Conservation (phyloP, 2,329 filamentous ascomycete species). For the Monosporascus sp. region DNA sequence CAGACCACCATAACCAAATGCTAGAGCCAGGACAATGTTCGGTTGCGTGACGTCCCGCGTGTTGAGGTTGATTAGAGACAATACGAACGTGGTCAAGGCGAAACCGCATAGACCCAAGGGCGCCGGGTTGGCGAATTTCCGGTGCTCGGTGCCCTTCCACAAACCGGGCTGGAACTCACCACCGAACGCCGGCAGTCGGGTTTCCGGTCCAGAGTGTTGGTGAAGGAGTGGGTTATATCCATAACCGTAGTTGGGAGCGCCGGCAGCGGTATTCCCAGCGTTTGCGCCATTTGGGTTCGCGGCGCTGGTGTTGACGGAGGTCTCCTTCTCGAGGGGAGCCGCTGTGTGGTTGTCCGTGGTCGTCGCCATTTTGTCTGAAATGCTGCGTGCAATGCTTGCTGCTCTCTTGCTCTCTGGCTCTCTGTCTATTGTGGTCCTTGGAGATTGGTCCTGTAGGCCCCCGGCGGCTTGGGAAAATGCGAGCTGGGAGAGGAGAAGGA, state of each 20-base stretch:
- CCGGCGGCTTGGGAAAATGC: not conserved
- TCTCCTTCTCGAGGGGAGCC: slow-evolving; percentile 18
- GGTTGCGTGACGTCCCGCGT: slow-evolving; percentile 53
- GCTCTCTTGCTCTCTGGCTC: not conserved
- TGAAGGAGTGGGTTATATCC: slow-evolving; percentile 35
- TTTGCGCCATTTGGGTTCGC: slow-evolving; percentile 2
- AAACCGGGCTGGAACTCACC: slow-evolving; percentile 69
- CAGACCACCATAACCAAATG: slow-evolving; percentile 71
- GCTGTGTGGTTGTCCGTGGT: slow-evolving; percentile 10
- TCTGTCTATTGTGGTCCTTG: not conserved
- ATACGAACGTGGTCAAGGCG: slow-evolving; percentile 76
- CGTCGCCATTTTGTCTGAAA: slow-evolving; percentile 11
- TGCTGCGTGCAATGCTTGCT: not conserved
- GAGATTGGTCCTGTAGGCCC: not conserved
- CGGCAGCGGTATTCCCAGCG: slow-evolving; percentile 10
- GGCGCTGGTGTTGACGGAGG: slow-evolving; percentile 8
- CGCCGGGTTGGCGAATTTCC: slow-evolving; percentile 75
- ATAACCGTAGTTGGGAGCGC: slow-evolving; percentile 27
- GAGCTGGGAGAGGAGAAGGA: not conserved
- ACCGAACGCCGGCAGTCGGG: slow-evolving; percentile 55
- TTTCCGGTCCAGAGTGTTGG: slow-evolving; percentile 27
- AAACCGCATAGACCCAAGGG: slow-evolving; percentile 74
- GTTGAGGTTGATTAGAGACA: slow-evolving; percentile 68
- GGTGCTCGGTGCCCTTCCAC: slow-evolving; percentile 57
- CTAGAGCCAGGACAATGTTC: slow-evolving; percentile 63